Base-by-base conservation (phyloP, 176 grass and related monocot species). In the Poa annua region DNA sequence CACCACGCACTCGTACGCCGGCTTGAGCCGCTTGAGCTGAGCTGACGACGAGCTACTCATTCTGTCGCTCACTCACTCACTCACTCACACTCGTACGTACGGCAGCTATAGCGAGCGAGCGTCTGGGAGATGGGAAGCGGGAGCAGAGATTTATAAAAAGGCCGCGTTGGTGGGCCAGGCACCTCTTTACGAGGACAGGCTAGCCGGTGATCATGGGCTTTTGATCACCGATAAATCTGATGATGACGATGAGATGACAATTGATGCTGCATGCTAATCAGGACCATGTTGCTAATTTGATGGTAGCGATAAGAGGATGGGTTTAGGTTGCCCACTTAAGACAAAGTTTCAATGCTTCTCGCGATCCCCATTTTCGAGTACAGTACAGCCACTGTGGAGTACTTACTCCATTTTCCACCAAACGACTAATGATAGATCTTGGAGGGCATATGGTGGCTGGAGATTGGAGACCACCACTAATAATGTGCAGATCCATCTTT, bases 1-100 rank as follows among this genome's bases (percentile, higher is more conserved):
- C 77, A 91, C 88, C 66, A 91, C 83, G 36, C 80, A 74, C 39
- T 91, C 85, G 79, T 94, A 94, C 39, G 78, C 59, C 50, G 77
- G 70, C 70, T 92, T 89, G 1, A 92, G 84, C 22, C 70, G 75
- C 85, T 60, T 90, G 4, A 86, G 69, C 54, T 56, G 81, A 3
- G 54, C 16, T 24, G 74, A 22, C 22, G 74, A 66, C 12, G 47
- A 14, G 44, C 44, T 47, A 22, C 53, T 81, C 88, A 89, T 89
- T 16, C n/a, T 78, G 70, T 32, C 12, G 4, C 41, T 44, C 41
- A 44, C 7, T 44, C 9, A 11, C 29, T 29, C 29, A 29, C 29
- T 29, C n/a, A n/a, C n/a, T n/a, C n/a, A n/a, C n/a, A n/a, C n/a
- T n/a, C n/a, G n/a, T n/a, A n/a, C n/a, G n/a, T n/a, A n/a, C 38